Evolutionary conservation across 225 moss, liverwort and hornwort genomes (phyloP), one percentile per base, ranked within the genome.

Genomic region (Antitrichia curtipendula): DNA sequence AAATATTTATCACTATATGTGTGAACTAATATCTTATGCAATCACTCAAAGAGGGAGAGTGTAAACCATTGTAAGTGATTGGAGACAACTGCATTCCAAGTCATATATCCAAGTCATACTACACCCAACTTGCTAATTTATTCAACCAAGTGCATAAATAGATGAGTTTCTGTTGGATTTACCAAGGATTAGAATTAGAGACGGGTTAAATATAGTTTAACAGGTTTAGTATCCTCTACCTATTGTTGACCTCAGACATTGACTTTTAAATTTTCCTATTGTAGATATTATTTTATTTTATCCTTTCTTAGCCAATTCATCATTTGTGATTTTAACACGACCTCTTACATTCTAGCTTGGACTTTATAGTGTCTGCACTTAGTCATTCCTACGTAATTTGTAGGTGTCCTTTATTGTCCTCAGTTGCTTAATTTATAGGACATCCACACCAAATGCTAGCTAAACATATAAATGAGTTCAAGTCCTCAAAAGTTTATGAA

Each of bases 351-450:
- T 34, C 5, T 50, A 32, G 13, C 34, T 50, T 1, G 0, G 5
- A 3, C 22, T 8, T 73, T 19, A 12, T 0, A 20, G 0, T 31
- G 7, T 12, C 19, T 0, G 0, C 10, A 12, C 17, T 47, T 31
- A 7, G 2, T 47, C 49, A 74, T 74, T 2, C 17, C 3, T 73
- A 2, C 2, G 0, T 47, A 47, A 45, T 29, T 50, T 74, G 32
- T 13, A 74, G 0, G 7, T 50, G 32, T 49, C 12, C 5, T 74
- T 50, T 74, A 17, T 74, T 49, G 32, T 49, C 20, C 7, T 74
- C 0, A 49, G 0, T 49, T 49, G 2, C 0, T 47, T 1, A 20
- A 74, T 32, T 20, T 8, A 49, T 49, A 3, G 4, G 29, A 73
- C 7, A 0, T 47, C 1, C 4, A 31, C 47, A 18, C 31, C 12